Conservation (phyloP, 352 stramenopile species). For the Phytophthora syringae region DNA sequence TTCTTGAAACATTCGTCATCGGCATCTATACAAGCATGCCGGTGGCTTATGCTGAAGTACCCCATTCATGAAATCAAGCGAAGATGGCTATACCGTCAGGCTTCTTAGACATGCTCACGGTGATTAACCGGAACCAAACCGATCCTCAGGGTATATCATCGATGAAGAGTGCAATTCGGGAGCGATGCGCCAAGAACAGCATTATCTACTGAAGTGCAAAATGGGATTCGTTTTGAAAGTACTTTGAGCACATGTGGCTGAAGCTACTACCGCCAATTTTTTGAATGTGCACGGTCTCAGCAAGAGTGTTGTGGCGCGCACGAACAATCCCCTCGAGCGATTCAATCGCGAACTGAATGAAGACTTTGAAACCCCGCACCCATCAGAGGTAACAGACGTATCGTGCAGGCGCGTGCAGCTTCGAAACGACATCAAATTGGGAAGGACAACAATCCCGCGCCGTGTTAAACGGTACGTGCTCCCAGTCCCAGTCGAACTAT, state of each 20-base stretch:
- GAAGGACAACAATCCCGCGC: neutral
- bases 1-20: neutral
- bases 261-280: slow-evolving; percentile 7
- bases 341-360: neutral
- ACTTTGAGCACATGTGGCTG: slow-evolving; percentile 8
- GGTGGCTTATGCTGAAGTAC: too few species aligned
- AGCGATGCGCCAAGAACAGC: neutral
- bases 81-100: neutral
- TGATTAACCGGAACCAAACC: slow-evolving; percentile 2
- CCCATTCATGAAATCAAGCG: too few species aligned
- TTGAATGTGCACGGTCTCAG: slow-evolving; percentile 2
- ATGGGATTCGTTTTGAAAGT: slow-evolving; percentile 7
- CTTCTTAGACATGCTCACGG: slow-evolving; percentile 1
- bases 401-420: neutral
- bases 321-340: neutral
- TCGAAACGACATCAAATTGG: neutral
- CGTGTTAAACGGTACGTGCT: neutral
- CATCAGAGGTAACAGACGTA: neutral
- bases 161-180: slow-evolving; percentile 4
- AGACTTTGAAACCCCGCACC: neutral
- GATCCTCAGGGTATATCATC: neutral
- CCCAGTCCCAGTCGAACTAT: neutral
- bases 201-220: neutral
- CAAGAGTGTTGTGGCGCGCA: neutral
- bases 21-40: too few species aligned